A percentile compares a stretch with the other conserved stretches of the same genome.
phyloP scores from a whole-genome alignment of 805 yeast genomes.

The Helenozyma baotianmanensis region DNA sequence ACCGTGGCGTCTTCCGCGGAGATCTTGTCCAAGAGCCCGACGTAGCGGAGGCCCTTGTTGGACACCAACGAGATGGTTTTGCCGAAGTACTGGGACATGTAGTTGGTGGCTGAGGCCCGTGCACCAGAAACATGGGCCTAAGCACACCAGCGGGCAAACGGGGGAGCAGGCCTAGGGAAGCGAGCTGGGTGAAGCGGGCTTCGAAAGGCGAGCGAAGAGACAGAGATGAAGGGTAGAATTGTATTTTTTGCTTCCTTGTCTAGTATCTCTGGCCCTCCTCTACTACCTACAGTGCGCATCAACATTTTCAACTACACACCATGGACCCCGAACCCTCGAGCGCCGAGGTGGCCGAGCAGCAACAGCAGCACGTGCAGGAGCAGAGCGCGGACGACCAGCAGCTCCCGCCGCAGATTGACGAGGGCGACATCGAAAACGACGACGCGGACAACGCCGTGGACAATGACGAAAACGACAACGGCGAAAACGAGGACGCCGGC shows the following conservation, averaged over 20 bases:
- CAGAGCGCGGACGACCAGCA: conserved; percentile 11
- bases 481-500: neutral
- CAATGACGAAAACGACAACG: neutral
- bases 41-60: conserved; percentile 77
- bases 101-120: neutral
- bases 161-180: conserved; percentile 9
- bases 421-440: conserved; percentile 12
- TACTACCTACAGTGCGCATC: too few species aligned
- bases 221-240: too few species aligned
- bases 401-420: conserved; percentile 11
- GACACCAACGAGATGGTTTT: conserved; percentile 80
- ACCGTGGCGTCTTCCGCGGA: conserved; percentile 90
- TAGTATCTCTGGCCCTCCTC: too few species aligned
- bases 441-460: conserved; percentile 6
- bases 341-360: conserved; percentile 8
- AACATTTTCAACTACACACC: too few species aligned
- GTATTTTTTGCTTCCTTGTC: too few species aligned
- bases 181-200: too few species aligned
- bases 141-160: conserved; percentile 1
- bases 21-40: conserved; percentile 81
- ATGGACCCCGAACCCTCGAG: neutral
- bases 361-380: conserved; percentile 9
- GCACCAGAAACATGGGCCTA: neutral
- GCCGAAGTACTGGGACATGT: conserved; percentile 91
- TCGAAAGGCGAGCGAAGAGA: too few species aligned